Evolutionary conservation across 2,329 filamentous ascomycete genomes (phyloP).

Genomic region (Colletotrichum trifolii): DNA sequence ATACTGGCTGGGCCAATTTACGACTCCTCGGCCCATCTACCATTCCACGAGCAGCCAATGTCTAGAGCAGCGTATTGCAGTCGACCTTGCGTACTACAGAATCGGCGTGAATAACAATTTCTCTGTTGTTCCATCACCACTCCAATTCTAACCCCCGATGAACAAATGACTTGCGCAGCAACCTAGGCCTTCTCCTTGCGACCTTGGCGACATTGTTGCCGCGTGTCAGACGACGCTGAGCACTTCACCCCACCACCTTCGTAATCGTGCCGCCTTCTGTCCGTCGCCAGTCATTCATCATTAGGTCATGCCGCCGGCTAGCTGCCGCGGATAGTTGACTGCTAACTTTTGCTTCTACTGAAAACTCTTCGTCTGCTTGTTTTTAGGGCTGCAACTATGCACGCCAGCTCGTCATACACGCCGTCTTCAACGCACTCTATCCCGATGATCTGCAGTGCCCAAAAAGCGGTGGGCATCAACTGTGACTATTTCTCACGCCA

Average conservation of each 20-base stretch:
- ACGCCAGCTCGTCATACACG: constrained; percentile 32
- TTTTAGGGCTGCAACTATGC: constrained; percentile 29
- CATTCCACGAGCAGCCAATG: neutral
- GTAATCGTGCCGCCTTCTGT: constrained; percentile 8
- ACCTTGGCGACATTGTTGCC: constrained; percentile 12
- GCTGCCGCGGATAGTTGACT: constrained; percentile 21
- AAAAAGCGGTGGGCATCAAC: constrained; percentile 33
- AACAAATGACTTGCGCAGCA: constrained; percentile 23
- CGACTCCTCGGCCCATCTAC: neutral
- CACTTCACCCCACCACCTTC: constrained; percentile 14
- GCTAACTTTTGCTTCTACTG: constrained; percentile 18
- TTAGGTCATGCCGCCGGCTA: constrained; percentile 33
- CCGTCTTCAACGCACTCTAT: constrained; percentile 12
- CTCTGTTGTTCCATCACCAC: neutral
- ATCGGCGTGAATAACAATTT: neutral
- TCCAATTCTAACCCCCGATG: constrained; percentile 8
- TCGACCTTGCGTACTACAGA: neutral
- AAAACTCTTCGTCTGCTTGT: constrained; percentile 18
- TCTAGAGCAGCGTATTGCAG: neutral
- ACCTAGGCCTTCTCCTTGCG: constrained; percentile 15
- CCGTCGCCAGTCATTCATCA: constrained; percentile 11
- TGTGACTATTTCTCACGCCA: constrained; percentile 27
- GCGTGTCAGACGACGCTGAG: constrained; percentile 29
- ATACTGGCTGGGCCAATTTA: too few species aligned
- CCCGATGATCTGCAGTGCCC: constrained; percentile 25